A percentile compares a stretch with the other conserved stretches of the same genome.
Conservation (phyloP, 2,329 filamentous ascomycete species). For the Ascochyta rabiei region DNA sequence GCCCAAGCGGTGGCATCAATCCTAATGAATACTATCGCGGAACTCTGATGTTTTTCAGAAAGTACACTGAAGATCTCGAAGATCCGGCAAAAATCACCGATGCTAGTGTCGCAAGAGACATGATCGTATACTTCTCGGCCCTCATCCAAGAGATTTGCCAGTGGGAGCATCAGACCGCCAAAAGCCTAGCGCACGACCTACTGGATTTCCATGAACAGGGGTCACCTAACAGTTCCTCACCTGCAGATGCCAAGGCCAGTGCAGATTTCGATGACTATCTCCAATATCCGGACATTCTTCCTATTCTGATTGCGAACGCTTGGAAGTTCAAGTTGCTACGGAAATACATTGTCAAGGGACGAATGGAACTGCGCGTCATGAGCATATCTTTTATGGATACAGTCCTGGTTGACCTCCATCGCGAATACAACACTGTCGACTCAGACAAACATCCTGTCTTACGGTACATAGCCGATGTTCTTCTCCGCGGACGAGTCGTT, state of each 20-base stretch:
- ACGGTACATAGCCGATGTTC: conserved; percentile 70
- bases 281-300: conserved; percentile 43
- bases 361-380: conserved; percentile 87
- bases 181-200: conserved; percentile 31
- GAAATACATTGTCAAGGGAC: conserved; percentile 78
- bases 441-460: conserved; percentile 60
- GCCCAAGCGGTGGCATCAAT: conserved; percentile 16
- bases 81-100: conserved; percentile 36
- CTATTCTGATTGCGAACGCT: conserved; percentile 62
- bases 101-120: conserved; percentile 31
- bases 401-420: conserved; percentile 69
- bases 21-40: conserved; percentile 28
- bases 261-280: conserved; percentile 23
- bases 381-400: conserved; percentile 76
- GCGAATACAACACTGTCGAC: conserved; percentile 54
- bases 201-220: conserved; percentile 31
- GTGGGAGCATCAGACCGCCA: conserved; percentile 34
- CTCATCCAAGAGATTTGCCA: conserved; percentile 35
- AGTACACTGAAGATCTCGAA: conserved; percentile 38
- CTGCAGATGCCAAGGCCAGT: conserved; percentile 7
- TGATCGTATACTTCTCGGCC: conserved; percentile 28
- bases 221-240: conserved; percentile 28
- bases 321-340: conserved; percentile 75
- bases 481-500: conserved; percentile 73
- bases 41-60: conserved; percentile 34